Evolutionary conservation across 129 eudicot genomes (phyloP), one percentile per base, ranked within the genome.

Genomic region (Mikania micrantha): DNA sequence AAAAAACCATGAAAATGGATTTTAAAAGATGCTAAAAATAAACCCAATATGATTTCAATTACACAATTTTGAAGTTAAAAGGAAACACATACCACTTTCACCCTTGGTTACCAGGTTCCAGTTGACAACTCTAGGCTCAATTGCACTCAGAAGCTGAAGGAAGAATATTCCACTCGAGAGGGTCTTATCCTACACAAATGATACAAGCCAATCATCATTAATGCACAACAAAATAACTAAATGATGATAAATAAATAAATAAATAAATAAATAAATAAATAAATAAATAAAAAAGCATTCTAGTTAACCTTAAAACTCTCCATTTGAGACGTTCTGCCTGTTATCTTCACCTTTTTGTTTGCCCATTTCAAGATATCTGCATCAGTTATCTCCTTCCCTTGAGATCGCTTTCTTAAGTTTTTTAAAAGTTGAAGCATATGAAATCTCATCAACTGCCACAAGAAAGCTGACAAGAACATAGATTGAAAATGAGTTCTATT

Each of bases 61-160:
- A 24, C n/a, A 48, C 10, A 0, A 31, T 9, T 34, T 48, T 36
- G 64, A 53, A 52, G 15, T n/a, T n/a, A n/a, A 6, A 28, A 4
- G 9, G 31, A 24, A 19, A 5, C 9, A 40, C 77, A 35, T 80
- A 88, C 98, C 96, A 40, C 80, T 92, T 84, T 74, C 87, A 49
- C 98, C 98, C 85, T 89, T 94, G 64, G 95, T 89, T 39, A 89
- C 95, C 41, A 94, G 95, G 74, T 94, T 89, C 99, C 99, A 94
- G 75, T 94, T 94, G 38, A 90, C 96, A 58, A 94, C 99, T 52
- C 97, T 77, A 11, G 95, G 97, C 78, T 94, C 97, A 53, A 87
- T n/a, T 15, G 95, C 95, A 75, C 90, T 88, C 40, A 93, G 77
- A 77, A 93, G 99, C 79, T 93, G 92, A 28, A 93, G 95, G 80